Conservation (phyloP, 2,329 filamentous ascomycete species). For the Fonsecaea multimorphosa region DNA sequence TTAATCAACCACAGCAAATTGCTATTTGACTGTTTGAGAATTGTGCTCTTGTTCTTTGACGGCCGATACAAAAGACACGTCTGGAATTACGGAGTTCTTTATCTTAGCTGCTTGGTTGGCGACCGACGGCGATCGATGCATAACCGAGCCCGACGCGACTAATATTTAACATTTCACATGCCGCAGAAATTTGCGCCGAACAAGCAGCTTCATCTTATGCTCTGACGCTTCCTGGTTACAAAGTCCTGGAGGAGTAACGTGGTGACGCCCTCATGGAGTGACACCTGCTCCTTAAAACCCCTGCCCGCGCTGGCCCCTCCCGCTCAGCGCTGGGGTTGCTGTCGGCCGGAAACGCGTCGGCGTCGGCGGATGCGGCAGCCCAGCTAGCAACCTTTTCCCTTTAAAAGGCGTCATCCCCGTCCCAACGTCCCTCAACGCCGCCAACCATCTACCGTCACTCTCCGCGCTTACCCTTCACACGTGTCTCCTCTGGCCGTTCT, state of each 20-base stretch:
- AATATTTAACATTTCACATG: background rate
- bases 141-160: background rate
- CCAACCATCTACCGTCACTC: background rate
- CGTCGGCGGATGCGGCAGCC: background rate
- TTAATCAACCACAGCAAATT: background rate
- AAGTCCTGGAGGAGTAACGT: no score
- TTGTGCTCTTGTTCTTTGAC: background rate
- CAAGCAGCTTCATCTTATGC: background rate
- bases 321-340: background rate
- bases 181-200: background rate
- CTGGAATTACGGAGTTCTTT: background rate
- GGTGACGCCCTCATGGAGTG: background rate
- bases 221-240: background rate
- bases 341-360: background rate
- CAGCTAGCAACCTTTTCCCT: background rate
- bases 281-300: background rate
- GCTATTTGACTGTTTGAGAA: background rate
- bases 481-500: constrained; percentile 47
- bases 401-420: background rate
- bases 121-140: background rate
- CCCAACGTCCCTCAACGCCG: background rate
- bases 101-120: background rate
- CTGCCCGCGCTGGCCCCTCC: background rate
- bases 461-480: constrained; percentile 35
- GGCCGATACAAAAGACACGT: background rate